Percentiles rank a stretch among this genome's conserved stretches.
phyloP scores from a whole-genome alignment of 768 basidiomycete genomes.

The Leucocoprinus leucothites region DNA sequence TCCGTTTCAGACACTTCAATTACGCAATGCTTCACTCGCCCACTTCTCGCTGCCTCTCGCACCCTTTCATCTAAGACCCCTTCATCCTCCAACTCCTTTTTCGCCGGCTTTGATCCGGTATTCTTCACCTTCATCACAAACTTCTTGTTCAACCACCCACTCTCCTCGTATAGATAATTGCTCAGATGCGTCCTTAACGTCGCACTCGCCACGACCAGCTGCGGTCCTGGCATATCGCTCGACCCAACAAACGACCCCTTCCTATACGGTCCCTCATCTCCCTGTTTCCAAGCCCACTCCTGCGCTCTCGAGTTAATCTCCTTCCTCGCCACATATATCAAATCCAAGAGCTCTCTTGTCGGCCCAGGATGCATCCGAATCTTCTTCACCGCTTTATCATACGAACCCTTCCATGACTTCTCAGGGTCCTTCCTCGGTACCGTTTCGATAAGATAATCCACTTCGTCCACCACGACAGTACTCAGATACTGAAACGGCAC shows the following conservation, averaged over 20 bases:
- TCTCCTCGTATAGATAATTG: constrained; percentile 51
- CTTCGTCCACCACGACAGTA: constrained; percentile 71
- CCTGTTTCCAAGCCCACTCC: constrained; percentile 15
- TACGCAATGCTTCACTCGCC: constrained; percentile 43
- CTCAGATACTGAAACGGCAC: constrained; percentile 47
- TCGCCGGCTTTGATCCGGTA: constrained; percentile 12
- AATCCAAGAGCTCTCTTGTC: constrained; percentile 57
- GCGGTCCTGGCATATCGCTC: constrained; percentile 35
- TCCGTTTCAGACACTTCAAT: constrained; percentile 58
- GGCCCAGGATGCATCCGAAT: constrained; percentile 52
- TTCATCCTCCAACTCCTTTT: constrained; percentile 7
- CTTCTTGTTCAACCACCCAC: constrained; percentile 53
- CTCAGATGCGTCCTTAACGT: constrained; percentile 58
- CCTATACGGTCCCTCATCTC: not conserved
- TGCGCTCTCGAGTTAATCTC: constrained; percentile 23
- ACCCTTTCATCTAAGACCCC: constrained; percentile 12
- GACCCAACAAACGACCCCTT: constrained; percentile 16
- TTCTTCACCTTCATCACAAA: constrained; percentile 36
- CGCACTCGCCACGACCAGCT: constrained; percentile 69
- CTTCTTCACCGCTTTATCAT: constrained; percentile 37
- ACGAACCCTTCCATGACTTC: constrained; percentile 33
- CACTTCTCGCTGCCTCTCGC: constrained; percentile 10
- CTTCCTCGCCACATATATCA: constrained; percentile 42
- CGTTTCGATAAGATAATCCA: constrained; percentile 65
- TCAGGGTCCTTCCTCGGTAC: constrained; percentile 38